Percentiles rank a stretch among this genome's conserved stretches.
Conservation (phyloP, 2,329 filamentous ascomycete species). For the Ambrosiella cleistominuta region DNA sequence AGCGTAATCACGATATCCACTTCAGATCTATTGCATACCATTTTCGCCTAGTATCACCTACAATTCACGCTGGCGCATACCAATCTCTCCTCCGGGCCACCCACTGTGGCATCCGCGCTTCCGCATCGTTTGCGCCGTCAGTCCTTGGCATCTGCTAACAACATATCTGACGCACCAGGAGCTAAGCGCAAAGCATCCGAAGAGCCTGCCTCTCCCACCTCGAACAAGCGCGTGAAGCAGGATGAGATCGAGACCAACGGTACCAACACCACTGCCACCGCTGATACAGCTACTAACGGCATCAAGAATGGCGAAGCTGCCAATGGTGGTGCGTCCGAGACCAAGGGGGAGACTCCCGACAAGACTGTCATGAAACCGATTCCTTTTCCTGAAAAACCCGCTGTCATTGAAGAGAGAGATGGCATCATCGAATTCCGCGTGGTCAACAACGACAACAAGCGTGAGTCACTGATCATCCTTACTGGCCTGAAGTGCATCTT, state of each 20-base stretch:
- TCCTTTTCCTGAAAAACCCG: conserved; percentile 84
- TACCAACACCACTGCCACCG: neutral
- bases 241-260: conserved; percentile 19
- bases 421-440: conserved; percentile 95
- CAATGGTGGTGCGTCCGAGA: conserved; percentile 17
- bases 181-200: conserved; percentile 58
- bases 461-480: conserved; percentile 81
- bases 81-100: neutral
- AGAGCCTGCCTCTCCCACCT: conserved; percentile 42
- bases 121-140: neutral
- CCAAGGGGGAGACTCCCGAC: conserved; percentile 12
- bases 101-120: neutral
- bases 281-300: conserved; percentile 1
- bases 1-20: neutral
- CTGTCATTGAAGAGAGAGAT: conserved; percentile 80
- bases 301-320: conserved; percentile 10
- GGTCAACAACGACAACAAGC: conserved; percentile 84
- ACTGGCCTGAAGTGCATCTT: conserved; percentile 96
- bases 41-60: neutral
- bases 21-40: neutral
- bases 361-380: conserved; percentile 37
- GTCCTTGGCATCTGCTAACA: conserved; percentile 1
- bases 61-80: conserved; percentile 2
- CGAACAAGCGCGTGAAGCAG: conserved; percentile 48
- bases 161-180: conserved; percentile 20